Evolutionary conservation across 176 grass and related monocot genomes (phyloP).

Genomic region (Oryza punctata): DNA sequence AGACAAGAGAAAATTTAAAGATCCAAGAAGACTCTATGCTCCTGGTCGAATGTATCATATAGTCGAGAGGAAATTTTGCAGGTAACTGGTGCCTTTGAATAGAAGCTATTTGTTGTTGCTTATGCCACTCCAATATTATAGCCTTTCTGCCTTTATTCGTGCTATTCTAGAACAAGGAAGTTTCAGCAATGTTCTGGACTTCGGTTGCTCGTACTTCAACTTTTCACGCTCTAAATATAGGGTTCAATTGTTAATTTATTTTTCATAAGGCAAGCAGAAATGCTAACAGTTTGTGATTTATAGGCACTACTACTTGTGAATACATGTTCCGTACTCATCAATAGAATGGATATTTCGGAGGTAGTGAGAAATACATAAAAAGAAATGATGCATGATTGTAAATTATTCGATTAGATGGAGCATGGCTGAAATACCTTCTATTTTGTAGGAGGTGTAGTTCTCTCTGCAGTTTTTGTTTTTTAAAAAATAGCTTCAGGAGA

Average conservation of each 20-base stretch:
- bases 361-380: not conserved
- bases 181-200: not conserved
- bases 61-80: constrained; percentile 97
- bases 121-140: not conserved
- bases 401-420: constrained; percentile 13
- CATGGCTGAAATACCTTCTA: not conserved
- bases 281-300: not conserved
- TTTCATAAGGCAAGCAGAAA: not conserved
- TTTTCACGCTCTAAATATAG: constrained; percentile 22
- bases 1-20: constrained; percentile 83
- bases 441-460: not conserved
- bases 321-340: not conserved
- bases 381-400: not conserved
- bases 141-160: not conserved
- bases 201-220: not conserved
- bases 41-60: constrained; percentile 99
- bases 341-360: not conserved
- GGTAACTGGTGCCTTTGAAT: constrained; percentile 44
- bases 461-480: no score
- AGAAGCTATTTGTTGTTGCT: constrained; percentile 1
- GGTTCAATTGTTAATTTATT: not conserved
- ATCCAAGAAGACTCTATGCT: constrained; percentile 91
- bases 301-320: not conserved
- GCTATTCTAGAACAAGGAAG: constrained; percentile 16
- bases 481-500: not conserved